Conservation (phyloP, 768 basidiomycete species). For the Suillus tomentosus region DNA sequence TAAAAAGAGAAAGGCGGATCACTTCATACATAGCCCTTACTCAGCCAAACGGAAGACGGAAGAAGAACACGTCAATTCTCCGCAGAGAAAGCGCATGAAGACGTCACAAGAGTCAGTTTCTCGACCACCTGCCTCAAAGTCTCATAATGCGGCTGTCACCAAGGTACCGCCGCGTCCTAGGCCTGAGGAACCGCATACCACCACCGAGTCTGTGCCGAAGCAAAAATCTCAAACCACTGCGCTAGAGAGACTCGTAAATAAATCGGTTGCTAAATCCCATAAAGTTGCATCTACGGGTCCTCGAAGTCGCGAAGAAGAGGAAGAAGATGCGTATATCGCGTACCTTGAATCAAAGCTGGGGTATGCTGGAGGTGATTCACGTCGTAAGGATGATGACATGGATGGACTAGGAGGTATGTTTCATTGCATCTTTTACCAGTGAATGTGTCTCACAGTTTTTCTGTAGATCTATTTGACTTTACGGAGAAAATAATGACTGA, state of each 20-base stretch:
- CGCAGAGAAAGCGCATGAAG: slow-evolving; percentile 46
- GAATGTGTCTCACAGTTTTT: slow-evolving; percentile 6
- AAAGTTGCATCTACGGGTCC: slow-evolving; percentile 16
- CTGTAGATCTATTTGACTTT: slow-evolving; percentile 56
- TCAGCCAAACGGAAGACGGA: slow-evolving; percentile 43
- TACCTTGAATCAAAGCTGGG: slow-evolving; percentile 82
- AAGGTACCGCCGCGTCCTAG: not conserved
- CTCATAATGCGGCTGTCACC: too few relatives aligned
- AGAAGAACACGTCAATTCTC: slow-evolving; percentile 46
- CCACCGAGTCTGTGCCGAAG: slow-evolving; percentile 3
- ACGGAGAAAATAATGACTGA: slow-evolving; percentile 30
- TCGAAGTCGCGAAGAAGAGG: slow-evolving; percentile 47
- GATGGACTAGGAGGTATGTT: slow-evolving; percentile 85
- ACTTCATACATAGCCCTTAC: slow-evolving; percentile 39
- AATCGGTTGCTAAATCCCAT: slow-evolving; percentile 16
- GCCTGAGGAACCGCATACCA: not conserved
- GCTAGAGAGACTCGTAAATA: slow-evolving; percentile 36
- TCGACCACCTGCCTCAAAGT: not conserved
- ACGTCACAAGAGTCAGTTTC: slow-evolving; percentile 27
- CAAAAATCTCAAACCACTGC: slow-evolving; percentile 28
- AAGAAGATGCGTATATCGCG: slow-evolving; percentile 86
- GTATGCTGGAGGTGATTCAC: slow-evolving; percentile 43
- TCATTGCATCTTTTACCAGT: not conserved
- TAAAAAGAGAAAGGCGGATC: slow-evolving; percentile 65
- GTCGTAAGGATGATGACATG: slow-evolving; percentile 51